Percentiles rank a stretch among this genome's conserved stretches.
Conservation (phyloP, 768 basidiomycete species). For the Pleurotus platypus region DNA sequence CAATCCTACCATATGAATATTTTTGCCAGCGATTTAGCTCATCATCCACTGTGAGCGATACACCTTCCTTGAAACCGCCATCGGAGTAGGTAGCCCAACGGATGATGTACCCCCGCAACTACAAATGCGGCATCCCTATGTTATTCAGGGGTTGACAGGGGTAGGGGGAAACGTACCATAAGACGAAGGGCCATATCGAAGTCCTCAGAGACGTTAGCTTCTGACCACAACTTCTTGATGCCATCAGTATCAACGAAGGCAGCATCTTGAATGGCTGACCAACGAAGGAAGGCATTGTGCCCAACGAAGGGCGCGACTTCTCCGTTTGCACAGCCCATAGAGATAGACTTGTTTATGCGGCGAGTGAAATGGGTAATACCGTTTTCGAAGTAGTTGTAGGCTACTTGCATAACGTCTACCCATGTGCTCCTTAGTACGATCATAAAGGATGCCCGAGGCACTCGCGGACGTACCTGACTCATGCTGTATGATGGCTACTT, state of each 20-base stretch:
- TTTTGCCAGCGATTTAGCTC: conserved; percentile 94
- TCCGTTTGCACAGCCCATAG: conserved; percentile 77
- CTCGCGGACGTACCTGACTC: conserved; percentile 59
- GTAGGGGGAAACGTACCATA: conserved; percentile 27
- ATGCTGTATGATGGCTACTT: conserved; percentile 88
- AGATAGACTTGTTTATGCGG: conserved; percentile 80
- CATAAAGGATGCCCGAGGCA: not conserved
- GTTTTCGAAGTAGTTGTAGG: conserved; percentile 87
- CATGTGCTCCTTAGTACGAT: not conserved
- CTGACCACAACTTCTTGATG: conserved; percentile 76
- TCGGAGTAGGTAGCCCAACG: conserved; percentile 86
- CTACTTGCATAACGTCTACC: conserved; percentile 85
- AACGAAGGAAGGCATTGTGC: conserved; percentile 86
- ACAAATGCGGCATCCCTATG: not conserved
- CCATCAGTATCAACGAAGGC: conserved; percentile 71
- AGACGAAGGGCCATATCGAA: conserved; percentile 78
- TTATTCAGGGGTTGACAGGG: not conserved
- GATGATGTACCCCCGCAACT: conserved; percentile 68
- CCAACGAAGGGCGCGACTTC: conserved; percentile 84
- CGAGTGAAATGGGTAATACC: conserved; percentile 87
- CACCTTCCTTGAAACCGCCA: conserved; percentile 88
- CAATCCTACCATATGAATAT: conserved; percentile 64
- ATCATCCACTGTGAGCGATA: conserved; percentile 84
- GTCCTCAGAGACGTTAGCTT: conserved; percentile 79
- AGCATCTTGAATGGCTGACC: conserved; percentile 87